These are phyloP conservation scores for Pichia cactophila DNA, from an alignment of 1,139 yeast genomes.

Conservation along the genomic window DNA sequence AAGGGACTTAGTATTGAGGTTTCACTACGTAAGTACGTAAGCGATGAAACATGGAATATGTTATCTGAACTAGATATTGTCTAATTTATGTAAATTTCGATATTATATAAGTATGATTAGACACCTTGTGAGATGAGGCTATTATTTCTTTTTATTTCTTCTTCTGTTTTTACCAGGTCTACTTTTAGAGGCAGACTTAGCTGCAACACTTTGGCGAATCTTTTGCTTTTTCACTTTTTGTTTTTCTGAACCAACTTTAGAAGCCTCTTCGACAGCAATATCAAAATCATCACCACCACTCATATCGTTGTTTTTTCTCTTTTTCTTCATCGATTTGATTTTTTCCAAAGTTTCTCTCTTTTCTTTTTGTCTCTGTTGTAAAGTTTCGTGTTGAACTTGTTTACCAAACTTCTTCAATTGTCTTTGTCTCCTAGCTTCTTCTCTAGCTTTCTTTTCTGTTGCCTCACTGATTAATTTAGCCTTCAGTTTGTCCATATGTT, in stretches of 20 bases:
- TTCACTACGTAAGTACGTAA: conserved; percentile 61
- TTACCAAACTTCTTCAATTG: conserved; percentile 95
- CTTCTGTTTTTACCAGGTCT: conserved; percentile 75
- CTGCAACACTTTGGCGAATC: conserved; percentile 16
- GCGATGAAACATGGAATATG: conserved; percentile 46
- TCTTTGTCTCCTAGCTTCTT: conserved; percentile 92
- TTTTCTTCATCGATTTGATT: conserved; percentile 81
- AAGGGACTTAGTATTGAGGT: conserved; percentile 85
- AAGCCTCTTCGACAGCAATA: conserved; percentile 84
- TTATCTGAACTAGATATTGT: conserved; percentile 32
- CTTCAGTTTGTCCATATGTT: conserved; percentile 94
- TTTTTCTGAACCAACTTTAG: conserved; percentile 40
- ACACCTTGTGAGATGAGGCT: neutral
- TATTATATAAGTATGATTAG: neutral
- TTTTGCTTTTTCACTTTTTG: conserved; percentile 25
- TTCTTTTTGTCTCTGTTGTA: conserved; percentile 91
- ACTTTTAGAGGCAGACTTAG: conserved; percentile 23
- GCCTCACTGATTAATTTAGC: conserved; percentile 77
- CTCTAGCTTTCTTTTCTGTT: conserved; percentile 82
- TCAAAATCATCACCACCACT: conserved; percentile 35
- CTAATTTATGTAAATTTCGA: neutral
- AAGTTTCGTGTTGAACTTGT: conserved; percentile 89
- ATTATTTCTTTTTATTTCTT: conserved; percentile 30
- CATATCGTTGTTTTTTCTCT: conserved; percentile 73
- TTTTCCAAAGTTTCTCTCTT: conserved; percentile 87